Conservation (phyloP, 495 filamentous ascomycete species). For the Aspergillus steynii region DNA sequence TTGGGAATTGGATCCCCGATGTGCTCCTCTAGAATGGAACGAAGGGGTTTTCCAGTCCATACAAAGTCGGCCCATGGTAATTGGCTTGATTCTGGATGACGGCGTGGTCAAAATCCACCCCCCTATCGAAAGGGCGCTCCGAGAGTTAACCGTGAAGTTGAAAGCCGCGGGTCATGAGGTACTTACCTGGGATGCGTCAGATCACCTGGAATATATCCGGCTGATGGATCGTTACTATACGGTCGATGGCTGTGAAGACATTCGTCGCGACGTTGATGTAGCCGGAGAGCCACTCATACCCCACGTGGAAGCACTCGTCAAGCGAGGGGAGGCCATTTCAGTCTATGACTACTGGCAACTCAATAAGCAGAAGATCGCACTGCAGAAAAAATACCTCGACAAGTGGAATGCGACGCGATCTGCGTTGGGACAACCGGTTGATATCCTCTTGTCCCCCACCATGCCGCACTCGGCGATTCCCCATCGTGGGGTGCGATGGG, state of each 20-base stretch:
- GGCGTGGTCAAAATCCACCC: constrained; percentile 52
- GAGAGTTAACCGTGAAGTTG: constrained; percentile 36
- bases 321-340: constrained; percentile 50
- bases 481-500: constrained; percentile 46
- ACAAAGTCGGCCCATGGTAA: constrained; percentile 42
- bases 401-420: constrained; percentile 53
- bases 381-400: constrained; percentile 57
- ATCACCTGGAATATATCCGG: constrained; percentile 45
- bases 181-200: constrained; percentile 44
- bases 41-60: constrained; percentile 37
- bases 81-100: constrained; percentile 52
- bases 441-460: constrained; percentile 62
- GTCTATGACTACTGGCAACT: constrained; percentile 59
- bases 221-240: constrained; percentile 54
- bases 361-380: constrained; percentile 49
- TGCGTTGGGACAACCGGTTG: constrained; percentile 51
- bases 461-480: constrained; percentile 49
- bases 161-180: constrained; percentile 47
- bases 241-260: constrained; percentile 57
- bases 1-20: constrained; percentile 50
- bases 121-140: constrained; percentile 44
- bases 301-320: constrained; percentile 46
- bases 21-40: constrained; percentile 48
- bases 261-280: constrained; percentile 44
- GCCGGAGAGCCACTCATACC: constrained; percentile 58